These are phyloP conservation scores for Phoma sp. DNA, from an alignment of 2,329 filamentous ascomycete species.

Conservation along the genomic window DNA sequence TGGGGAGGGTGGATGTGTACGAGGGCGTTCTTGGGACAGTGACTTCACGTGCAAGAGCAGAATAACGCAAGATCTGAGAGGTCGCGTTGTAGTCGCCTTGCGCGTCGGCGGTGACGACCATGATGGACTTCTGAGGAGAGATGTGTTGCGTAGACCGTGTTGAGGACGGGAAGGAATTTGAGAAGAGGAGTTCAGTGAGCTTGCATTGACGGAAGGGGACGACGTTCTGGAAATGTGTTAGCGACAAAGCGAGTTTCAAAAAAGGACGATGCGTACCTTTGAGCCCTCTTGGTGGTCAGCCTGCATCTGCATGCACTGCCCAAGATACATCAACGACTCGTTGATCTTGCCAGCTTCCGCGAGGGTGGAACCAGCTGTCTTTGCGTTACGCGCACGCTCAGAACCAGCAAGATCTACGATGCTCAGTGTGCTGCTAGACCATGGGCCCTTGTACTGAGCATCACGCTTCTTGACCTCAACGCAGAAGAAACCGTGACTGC, in stretches of 20 bases:
- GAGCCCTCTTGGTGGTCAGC: conserved; percentile 76
- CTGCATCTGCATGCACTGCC: conserved; percentile 95
- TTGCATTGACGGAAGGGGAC: conserved; percentile 72
- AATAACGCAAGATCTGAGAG: conserved; percentile 93
- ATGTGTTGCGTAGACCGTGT: conserved; percentile 55
- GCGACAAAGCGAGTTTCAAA: neutral
- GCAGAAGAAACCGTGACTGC: conserved; percentile 96
- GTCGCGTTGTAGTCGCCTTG: conserved; percentile 95
- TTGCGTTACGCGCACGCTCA: conserved; percentile 89
- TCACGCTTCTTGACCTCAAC: conserved; percentile 89
- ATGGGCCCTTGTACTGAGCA: conserved; percentile 64
- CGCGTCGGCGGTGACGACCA: conserved; percentile 96
- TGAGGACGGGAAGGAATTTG: conserved; percentile 57
- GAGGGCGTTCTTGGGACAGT: conserved; percentile 89
- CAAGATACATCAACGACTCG: conserved; percentile 96
- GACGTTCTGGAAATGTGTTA: conserved; percentile 58
- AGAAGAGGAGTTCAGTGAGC: conserved; percentile 61
- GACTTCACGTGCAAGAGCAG: conserved; percentile 88
- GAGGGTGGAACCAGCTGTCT: conserved; percentile 90
- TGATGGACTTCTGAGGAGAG: conserved; percentile 82
- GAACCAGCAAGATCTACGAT: conserved; percentile 95
- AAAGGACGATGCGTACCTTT: conserved; percentile 64
- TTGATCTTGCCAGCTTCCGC: conserved; percentile 99
- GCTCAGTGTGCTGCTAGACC: conserved; percentile 81
- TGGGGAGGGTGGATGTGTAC: conserved; percentile 69